Base-by-base conservation (phyloP, 1,284 basidiomycete genomes). In the Cryptococcus depauperatus region DNA sequence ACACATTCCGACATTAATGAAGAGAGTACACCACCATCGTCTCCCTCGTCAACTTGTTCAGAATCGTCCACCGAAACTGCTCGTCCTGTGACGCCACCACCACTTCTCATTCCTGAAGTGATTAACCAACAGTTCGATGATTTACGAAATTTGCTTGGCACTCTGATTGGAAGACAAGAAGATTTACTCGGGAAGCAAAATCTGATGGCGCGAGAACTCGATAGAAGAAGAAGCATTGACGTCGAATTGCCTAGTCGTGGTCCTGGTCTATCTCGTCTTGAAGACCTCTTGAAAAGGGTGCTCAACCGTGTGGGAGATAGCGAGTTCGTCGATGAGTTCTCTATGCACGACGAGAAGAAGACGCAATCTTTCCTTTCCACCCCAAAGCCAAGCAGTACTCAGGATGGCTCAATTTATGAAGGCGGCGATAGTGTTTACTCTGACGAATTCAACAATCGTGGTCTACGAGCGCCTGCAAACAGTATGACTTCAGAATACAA, bases 61-160 rank as follows among this genome's bases (percentile, higher is more conserved):
- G 52, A 58, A 0, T 54, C 64, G 11, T 58, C 58, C 1, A 42
- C 40, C n/a, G 52, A 55, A 9, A 67, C 64, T 0, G 62, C 61
- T 40, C 54, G 63, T 18, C 64, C 65, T 0, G 50, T 62, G 14
- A 70, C 66, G 13, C 66, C 67, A 1, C 60, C 63, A 3, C 54
- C 59, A 0, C 22, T 57, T 16, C 47, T 63, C 26, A 47, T 64
- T 6, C 61, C 61, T 3, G 57, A 58, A 30, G 50, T 52, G 27
- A 38, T 61, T 37, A 45, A 53, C 22, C 47, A 54, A 21, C 56
- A 58, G 14, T 55, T 69, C 3, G 64, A 66, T 44, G 64, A 69
- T 39, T 55, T 69, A 41, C 50, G 58, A 8, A 54, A 46, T 3
- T 50, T 67, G 6, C 54, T 69, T 1, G 62, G 64, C 6, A 61